A percentile compares a stretch with the other conserved stretches of the same genome.
phyloP scores from a whole-genome alignment of 148 eudicot species.

The Silene conica region DNA sequence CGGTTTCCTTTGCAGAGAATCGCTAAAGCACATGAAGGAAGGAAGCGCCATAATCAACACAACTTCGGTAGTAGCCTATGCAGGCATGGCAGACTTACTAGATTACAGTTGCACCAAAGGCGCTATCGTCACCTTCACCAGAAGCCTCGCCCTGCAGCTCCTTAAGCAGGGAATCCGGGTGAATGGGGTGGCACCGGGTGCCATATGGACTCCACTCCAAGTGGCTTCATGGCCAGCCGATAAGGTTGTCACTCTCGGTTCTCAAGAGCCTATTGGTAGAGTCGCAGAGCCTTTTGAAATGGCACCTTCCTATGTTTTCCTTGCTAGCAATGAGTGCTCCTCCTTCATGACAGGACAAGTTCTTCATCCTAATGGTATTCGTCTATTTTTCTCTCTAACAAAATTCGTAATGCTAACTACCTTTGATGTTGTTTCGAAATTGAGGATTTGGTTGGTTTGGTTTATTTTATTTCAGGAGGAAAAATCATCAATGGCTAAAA shows the following conservation, averaged over 20 bases:
- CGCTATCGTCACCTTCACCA: conserved; percentile 36
- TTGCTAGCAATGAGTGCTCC: conserved; percentile 42
- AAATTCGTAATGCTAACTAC: not conserved
- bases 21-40: conserved; percentile 37
- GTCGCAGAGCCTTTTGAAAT: conserved; percentile 47
- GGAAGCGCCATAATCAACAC: conserved; percentile 48
- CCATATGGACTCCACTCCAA: conserved; percentile 51
- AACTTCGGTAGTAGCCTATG: conserved; percentile 34
- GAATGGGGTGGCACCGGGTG: conserved; percentile 58
- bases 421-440: not conserved
- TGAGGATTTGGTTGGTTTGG: not conserved
- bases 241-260: conserved; percentile 19
- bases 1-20: conserved; percentile 31
- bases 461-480: conserved; percentile 10
- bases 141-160: conserved; percentile 30
- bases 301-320: conserved; percentile 51
- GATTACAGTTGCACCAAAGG: conserved; percentile 44
- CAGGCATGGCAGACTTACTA: conserved; percentile 20
- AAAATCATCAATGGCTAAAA: not conserved
- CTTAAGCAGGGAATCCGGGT: conserved; percentile 42
- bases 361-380: conserved; percentile 50
- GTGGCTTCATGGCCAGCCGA: conserved; percentile 29
- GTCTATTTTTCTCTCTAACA: too few relatives aligned
- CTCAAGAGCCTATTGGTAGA: conserved; percentile 33
- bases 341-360: conserved; percentile 58